Base-by-base conservation (phyloP, 495 filamentous ascomycete species). In the Beverwykella pulmonaria region DNA sequence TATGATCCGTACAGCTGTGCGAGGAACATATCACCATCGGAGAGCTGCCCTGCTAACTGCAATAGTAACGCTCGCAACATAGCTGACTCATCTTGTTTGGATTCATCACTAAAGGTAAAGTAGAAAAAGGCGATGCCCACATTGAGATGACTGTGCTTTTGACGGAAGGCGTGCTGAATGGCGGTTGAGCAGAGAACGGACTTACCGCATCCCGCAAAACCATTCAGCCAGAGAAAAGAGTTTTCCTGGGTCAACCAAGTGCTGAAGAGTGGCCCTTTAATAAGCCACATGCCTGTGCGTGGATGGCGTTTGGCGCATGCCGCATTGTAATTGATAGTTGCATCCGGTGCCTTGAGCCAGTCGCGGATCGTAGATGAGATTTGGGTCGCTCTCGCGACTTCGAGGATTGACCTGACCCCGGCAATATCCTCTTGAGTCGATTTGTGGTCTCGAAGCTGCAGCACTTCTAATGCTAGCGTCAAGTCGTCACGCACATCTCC, bases 191-290 rank as follows among this genome's bases (percentile, higher is more conserved):
- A 77, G 0, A 78, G 71, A n/a, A 81, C 70, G 14, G 76, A 78
- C 54, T 80, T 81, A 17, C 78, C 77, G 69, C 74, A 80, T 32
- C 78, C 78, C 8, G 79, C 72, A 53, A 80, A 77, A 0, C 78
- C 78, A 44, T 76, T 69, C 0, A 81, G 50, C 78, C 78, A 81
- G 0, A 81, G 61, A 20, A 79, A 75, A 1, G 79, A 79, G 46
- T 78, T 76, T 1, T 19, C 53, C n/a, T 75, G 53, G 1, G 9
- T 53, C 12, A 78, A 56, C 78, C 78, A 81, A n/a, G n/a, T 61
- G 25, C 6, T 17, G 48, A 76, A 81, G 23, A 34, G n/a, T 7
- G 34, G 0, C 8, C 72, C 53, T 1, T 77, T 67, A 41, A 79
- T 36, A 15, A 79, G 68, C 78, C 78, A 80, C 7, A 65, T 25